Evolutionary conservation across 805 yeast species (phyloP).

Genomic region (Candida wancherniae): DNA sequence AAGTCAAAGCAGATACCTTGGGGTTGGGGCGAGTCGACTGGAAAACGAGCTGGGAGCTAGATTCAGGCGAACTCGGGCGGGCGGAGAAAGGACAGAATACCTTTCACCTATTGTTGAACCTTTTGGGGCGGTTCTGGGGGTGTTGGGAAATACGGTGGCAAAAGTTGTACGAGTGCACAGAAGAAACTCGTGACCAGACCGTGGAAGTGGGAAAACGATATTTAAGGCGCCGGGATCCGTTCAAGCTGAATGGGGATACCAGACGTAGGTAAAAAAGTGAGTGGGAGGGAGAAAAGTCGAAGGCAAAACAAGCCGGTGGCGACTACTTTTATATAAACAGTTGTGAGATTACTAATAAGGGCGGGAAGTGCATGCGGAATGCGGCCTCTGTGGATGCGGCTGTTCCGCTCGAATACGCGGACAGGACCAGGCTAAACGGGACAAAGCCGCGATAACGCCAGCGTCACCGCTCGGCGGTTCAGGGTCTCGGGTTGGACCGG

Average conservation of each 20-base stretch:
- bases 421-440: neutral
- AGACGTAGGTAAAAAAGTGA: neutral
- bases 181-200: too few relatives aligned
- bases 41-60: too few relatives aligned
- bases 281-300: neutral
- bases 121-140: too few relatives aligned
- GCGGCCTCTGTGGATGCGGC: too few relatives aligned
- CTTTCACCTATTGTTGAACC: too few relatives aligned
- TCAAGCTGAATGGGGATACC: too few relatives aligned
- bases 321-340: constrained; percentile 4
- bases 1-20: constrained; percentile 2
- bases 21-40: neutral
- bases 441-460: neutral
- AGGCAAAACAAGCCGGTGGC: neutral
- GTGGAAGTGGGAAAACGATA: too few relatives aligned
- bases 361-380: constrained; percentile 6
- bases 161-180: too few relatives aligned
- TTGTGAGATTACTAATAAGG: constrained; percentile 11
- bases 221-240: too few relatives aligned
- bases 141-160: too few relatives aligned
- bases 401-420: neutral
- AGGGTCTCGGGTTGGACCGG: neutral
- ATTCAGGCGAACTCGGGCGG: too few relatives aligned
- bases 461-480: neutral
- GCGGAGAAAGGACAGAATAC: too few relatives aligned